Evolutionary conservation across 2,329 filamentous ascomycete genomes (phyloP).

Genomic region (Venturia pyrina): DNA sequence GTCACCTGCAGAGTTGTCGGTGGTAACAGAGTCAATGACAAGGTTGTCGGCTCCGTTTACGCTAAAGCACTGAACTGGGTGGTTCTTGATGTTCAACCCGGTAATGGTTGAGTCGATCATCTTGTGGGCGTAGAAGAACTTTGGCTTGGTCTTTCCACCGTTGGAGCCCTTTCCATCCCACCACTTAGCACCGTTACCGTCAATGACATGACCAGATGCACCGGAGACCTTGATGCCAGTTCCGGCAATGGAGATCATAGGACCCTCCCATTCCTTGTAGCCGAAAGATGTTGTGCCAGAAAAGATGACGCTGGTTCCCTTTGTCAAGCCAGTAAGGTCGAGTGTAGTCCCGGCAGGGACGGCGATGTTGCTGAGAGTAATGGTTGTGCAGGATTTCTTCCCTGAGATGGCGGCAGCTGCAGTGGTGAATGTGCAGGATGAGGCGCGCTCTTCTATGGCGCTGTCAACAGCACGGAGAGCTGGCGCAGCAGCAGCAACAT

Average conservation of each 20-base stretch:
- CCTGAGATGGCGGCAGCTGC: not conserved
- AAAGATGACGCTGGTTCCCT: constrained; percentile 22
- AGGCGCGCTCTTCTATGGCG: constrained; percentile 4
- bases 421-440: constrained; percentile 7
- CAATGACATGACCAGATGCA: constrained; percentile 36
- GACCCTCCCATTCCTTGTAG: constrained; percentile 12
- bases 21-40: constrained; percentile 39
- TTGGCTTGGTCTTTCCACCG: constrained; percentile 16
- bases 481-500: not conserved
- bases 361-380: constrained; percentile 27
- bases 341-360: constrained; percentile 29
- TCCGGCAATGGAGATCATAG: constrained; percentile 9
- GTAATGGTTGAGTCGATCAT: constrained; percentile 27
- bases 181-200: constrained; percentile 46
- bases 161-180: constrained; percentile 39
- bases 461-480: not conserved
- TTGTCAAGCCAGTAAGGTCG: constrained; percentile 25
- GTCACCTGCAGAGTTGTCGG: constrained; percentile 46
- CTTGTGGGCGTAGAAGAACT: constrained; percentile 11
- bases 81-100: constrained; percentile 43
- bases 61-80: constrained; percentile 44
- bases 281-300: constrained; percentile 12
- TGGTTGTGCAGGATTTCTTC: constrained; percentile 23
- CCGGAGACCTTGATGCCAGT: constrained; percentile 50
- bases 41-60: constrained; percentile 36